A percentile compares a stretch with the other conserved stretches of the same genome.
phyloP scores from a whole-genome alignment of 306 rosid genomes.

The Trifolium dubium region DNA sequence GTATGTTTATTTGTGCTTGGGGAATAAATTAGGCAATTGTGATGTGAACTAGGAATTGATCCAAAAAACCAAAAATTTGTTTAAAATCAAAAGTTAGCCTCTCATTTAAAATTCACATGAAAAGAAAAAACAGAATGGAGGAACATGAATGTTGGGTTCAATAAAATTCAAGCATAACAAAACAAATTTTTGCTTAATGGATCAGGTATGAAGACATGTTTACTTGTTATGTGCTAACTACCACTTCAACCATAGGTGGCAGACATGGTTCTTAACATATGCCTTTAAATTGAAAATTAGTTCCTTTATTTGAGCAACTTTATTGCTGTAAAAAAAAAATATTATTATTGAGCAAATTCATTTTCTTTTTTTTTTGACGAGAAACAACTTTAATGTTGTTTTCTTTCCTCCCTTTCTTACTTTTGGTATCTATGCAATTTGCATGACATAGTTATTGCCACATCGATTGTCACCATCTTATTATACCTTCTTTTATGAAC shows the following conservation, averaged over 20 bases:
- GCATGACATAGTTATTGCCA: constrained; percentile 7
- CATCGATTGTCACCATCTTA: constrained; percentile 12
- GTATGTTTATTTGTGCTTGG: neutral
- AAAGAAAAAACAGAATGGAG: neutral
- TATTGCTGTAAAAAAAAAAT: neutral
- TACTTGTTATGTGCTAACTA: constrained; percentile 34
- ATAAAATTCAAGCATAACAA: constrained; percentile 8
- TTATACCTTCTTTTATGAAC: constrained; percentile 4
- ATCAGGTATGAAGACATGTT: constrained; percentile 32
- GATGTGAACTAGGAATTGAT: neutral
- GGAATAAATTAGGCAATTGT: neutral
- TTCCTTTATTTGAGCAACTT: constrained; percentile 9
- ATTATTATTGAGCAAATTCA: neutral
- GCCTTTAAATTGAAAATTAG: constrained; percentile 7
- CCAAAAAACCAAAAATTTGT: neutral
- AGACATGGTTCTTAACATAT: constrained; percentile 20
- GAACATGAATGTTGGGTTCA: constrained; percentile 15
- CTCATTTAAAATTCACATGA: neutral
- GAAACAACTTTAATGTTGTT: neutral
- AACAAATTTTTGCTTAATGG: constrained; percentile 29
- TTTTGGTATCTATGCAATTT: constrained; percentile 30
- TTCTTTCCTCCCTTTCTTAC: neutral
- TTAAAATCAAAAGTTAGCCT: constrained; percentile 2
- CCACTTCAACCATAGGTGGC: constrained; percentile 16
- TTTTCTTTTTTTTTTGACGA: neutral